Conservation (phyloP, 2,329 filamentous ascomycete genomes). For the Ilyonectria mors-panacis region DNA sequence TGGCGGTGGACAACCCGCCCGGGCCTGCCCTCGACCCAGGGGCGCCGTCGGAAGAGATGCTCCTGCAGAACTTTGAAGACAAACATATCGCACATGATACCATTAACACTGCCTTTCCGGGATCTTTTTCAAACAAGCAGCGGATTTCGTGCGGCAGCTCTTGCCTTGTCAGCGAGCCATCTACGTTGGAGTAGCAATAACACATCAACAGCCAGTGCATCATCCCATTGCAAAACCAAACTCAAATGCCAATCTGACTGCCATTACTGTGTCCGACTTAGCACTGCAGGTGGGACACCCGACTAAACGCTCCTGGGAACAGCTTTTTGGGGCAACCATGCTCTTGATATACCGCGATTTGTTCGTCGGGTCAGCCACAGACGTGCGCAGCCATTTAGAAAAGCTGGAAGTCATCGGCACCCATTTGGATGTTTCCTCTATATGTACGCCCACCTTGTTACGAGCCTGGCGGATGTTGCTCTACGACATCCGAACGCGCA, state of each 20-base stretch:
- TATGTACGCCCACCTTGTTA: neutral
- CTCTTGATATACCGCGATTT: neutral
- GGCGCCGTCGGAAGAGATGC: too few relatives aligned
- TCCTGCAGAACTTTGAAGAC: too few relatives aligned
- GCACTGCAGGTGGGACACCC: neutral
- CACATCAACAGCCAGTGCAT: neutral
- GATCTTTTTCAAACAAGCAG: neutral
- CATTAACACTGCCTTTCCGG: neutral
- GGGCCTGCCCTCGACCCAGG: too few relatives aligned
- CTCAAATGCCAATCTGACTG: constrained; percentile 1
- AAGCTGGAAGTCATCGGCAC: neutral
- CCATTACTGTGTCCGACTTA: neutral
- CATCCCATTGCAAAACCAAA: neutral
- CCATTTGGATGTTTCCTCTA: neutral
- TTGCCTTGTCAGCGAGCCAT: neutral
- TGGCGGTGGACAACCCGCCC: too few relatives aligned
- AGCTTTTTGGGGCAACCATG: neutral
- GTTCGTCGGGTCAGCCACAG: neutral
- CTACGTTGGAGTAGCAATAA: too few relatives aligned
- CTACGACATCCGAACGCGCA: neutral
- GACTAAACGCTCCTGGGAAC: neutral
- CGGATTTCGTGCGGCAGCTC: neutral
- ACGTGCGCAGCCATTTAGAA: neutral
- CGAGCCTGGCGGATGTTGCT: neutral
- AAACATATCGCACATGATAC: too few relatives aligned